Conservation (phyloP, 345 rosid genomes). For the Populus pruinosa region DNA sequence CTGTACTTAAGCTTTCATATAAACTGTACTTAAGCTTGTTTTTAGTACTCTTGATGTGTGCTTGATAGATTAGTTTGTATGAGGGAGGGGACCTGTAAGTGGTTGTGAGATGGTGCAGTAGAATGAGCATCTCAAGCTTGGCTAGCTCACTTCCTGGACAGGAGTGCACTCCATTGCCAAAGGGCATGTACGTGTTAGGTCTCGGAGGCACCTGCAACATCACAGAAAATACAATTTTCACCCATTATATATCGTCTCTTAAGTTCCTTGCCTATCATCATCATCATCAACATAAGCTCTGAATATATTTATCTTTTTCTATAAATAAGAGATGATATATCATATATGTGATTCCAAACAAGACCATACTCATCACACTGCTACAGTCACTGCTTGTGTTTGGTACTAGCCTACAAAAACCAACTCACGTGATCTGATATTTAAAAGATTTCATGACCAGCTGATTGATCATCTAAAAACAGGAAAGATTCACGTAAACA, state of each 20-base stretch:
- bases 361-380: conserved; percentile 8
- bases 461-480: not conserved
- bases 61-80: not conserved
- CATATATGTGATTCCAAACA: not conserved
- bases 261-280: not conserved
- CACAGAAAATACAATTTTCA: conserved; percentile 12
- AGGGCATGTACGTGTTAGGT: conserved; percentile 84
- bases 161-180: conserved; percentile 89
- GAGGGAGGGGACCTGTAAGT: conserved; percentile 50
- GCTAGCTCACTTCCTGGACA: conserved; percentile 99
- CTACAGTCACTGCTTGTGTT: not conserved
- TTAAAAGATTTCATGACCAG: conserved; percentile 5
- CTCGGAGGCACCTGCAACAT: conserved; percentile 69
- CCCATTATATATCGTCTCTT: not conserved
- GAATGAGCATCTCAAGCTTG: conserved; percentile 83
- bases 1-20: not conserved
- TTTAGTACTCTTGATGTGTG: not conserved
- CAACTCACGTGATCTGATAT: conserved; percentile 39
- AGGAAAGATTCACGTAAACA: conserved; percentile 13
- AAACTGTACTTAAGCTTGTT: not conserved
- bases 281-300: not conserved
- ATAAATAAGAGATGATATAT: not conserved
- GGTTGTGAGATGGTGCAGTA: conserved; percentile 82
- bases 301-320: not conserved
- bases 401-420: conserved; percentile 37